Evolutionary conservation across 441 rosid genomes (phyloP).

Genomic region (Eutrema salsugineum): DNA sequence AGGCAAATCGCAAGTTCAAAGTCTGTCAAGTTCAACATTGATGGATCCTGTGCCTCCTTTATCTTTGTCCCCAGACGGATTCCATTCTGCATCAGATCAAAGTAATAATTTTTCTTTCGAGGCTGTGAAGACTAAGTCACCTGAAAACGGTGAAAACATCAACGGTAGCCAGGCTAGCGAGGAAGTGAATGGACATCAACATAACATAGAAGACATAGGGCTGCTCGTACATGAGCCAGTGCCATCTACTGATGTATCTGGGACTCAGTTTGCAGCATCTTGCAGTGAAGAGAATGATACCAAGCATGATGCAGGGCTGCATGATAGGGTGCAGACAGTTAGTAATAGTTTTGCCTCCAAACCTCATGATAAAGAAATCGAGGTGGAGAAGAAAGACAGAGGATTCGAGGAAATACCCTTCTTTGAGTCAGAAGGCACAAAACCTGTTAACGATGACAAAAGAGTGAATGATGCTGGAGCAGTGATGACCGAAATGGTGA

Average conservation of each 20-base stretch:
- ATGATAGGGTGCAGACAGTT: not conserved
- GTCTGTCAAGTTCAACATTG: slow-evolving; percentile 55
- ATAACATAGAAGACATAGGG: not conserved
- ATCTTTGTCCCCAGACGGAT: slow-evolving; percentile 39
- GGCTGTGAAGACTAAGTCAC: slow-evolving; percentile 23
- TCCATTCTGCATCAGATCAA: slow-evolving; percentile 32
- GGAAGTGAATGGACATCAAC: slow-evolving; percentile 23
- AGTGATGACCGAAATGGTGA: slow-evolving; percentile 27
- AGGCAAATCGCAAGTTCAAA: slow-evolving; percentile 41
- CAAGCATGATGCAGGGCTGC: slow-evolving; percentile 1
- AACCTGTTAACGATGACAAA: slow-evolving; percentile 25
- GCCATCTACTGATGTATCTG: slow-evolving; percentile 1
- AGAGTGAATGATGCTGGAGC: slow-evolving; percentile 10
- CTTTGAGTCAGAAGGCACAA: not conserved
- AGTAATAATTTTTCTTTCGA: slow-evolving; percentile 18
- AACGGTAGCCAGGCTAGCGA: slow-evolving; percentile 33
- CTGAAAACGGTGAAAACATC: slow-evolving; percentile 27
- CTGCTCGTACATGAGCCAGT: not conserved
- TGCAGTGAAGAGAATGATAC: slow-evolving; percentile 3
- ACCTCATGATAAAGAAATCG: not conserved
- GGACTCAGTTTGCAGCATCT: slow-evolving; percentile 17
- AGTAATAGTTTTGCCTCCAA: not conserved
- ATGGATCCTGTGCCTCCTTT: slow-evolving; percentile 43
- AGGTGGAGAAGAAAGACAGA: slow-evolving; percentile 5
- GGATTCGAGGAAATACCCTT: not conserved